These are phyloP conservation scores for Naegleria lovaniensis DNA, from an alignment of 208 protist genomes.

Conservation along the genomic window DNA sequence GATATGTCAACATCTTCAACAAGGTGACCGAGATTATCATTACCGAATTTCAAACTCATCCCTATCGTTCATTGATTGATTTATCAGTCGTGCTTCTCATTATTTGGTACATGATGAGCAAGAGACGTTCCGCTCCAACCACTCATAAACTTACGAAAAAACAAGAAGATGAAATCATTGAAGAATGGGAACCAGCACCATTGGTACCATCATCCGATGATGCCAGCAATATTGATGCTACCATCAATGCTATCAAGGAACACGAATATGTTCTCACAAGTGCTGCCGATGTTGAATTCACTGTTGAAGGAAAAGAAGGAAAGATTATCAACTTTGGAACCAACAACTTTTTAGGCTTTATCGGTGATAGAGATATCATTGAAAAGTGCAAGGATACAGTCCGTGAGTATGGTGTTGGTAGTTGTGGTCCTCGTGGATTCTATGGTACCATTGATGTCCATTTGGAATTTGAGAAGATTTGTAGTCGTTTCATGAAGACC, in stretches of 20 bases:
- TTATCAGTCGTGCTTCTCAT: background rate
- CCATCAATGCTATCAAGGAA: background rate
- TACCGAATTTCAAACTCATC: background rate
- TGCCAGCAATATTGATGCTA: background rate
- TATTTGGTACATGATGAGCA: background rate
- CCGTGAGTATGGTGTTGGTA: slow-evolving; percentile 87
- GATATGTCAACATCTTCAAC: background rate
- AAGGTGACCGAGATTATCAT: background rate
- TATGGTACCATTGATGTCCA: slow-evolving; percentile 94
- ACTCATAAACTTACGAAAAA: background rate
- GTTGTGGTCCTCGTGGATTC: slow-evolving; percentile 92
- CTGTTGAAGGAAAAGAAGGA: background rate
- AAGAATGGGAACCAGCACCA: background rate
- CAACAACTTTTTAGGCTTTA: slow-evolving; percentile 85
- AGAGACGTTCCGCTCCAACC: background rate
- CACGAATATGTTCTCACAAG: background rate
- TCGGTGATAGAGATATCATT: slow-evolving; percentile 65
- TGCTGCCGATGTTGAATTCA: background rate
- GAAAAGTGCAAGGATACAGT: slow-evolving; percentile 70
- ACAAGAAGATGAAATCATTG: slow-evolving; percentile 9
- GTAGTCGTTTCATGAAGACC: slow-evolving; percentile 75
- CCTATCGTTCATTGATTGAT: background rate
- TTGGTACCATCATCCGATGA: background rate
- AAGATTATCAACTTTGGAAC: slow-evolving; percentile 71
- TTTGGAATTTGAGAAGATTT: slow-evolving; percentile 74